These are phyloP conservation scores for Diaporthe sp. DNA, from an alignment of 2,329 filamentous ascomycete species.

Conservation along the genomic window DNA sequence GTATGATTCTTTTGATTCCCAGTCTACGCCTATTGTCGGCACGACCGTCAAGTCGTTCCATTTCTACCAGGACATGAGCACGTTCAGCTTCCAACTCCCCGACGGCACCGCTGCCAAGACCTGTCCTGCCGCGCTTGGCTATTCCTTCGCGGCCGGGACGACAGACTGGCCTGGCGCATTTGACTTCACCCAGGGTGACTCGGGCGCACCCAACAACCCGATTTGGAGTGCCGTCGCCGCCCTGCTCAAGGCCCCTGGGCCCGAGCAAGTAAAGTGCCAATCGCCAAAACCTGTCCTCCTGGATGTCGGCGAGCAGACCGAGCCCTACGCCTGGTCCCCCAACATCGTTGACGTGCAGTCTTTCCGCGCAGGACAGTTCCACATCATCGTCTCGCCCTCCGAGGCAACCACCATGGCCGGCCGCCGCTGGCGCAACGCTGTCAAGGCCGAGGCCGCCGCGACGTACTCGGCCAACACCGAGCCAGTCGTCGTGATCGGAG, in stretches of 20 bases:
- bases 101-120: conserved; percentile 79
- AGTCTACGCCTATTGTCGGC: conserved; percentile 65
- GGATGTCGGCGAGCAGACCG: conserved; percentile 81
- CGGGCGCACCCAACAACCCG: conserved; percentile 77
- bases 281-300: conserved; percentile 85
- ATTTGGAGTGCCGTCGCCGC: conserved; percentile 82
- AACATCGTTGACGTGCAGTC: conserved; percentile 91
- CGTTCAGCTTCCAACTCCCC: conserved; percentile 76
- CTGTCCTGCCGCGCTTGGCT: conserved; percentile 87
- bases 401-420: conserved; percentile 95
- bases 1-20: conserved; percentile 58
- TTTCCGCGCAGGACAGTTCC: conserved; percentile 82
- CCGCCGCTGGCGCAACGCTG: conserved; percentile 82
- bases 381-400: conserved; percentile 86
- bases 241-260: conserved; percentile 74
- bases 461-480: conserved; percentile 54
- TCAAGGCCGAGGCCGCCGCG: conserved; percentile 61
- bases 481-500: conserved; percentile 82
- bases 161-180: conserved; percentile 89
- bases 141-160: conserved; percentile 90
- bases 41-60: conserved; percentile 81
- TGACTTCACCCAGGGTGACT: conserved; percentile 88
- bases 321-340: conserved; percentile 85
- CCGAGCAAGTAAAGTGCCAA: conserved; percentile 80
- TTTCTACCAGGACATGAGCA: conserved; percentile 81